phyloP scores from a whole-genome alignment of 2,329 filamentous ascomycete genomes.

The Trichoderma hamatum region DNA sequence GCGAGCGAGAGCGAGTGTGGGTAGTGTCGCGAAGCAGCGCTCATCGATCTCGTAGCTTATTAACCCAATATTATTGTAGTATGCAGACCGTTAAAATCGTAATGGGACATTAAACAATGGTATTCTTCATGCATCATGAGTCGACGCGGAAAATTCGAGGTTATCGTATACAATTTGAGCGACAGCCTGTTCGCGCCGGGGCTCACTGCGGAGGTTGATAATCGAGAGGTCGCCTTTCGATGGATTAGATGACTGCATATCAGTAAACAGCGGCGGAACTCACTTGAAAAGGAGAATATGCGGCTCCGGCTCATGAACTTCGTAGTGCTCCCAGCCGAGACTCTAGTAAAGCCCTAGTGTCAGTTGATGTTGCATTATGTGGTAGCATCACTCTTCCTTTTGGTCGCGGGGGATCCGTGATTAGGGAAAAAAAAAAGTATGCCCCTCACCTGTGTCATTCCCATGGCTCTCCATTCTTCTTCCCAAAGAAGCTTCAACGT shows the following conservation, averaged over 20 bases:
- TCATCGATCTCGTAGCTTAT: constrained; percentile 18
- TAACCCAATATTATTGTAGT: constrained; percentile 29
- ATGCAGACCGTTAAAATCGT: constrained; percentile 33
- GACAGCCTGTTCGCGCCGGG: background rate
- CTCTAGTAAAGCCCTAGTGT: constrained; percentile 65
- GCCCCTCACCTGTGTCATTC: constrained; percentile 84
- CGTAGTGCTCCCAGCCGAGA: constrained; percentile 98
- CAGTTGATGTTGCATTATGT: constrained; percentile 17
- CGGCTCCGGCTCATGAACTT: constrained; percentile 97
- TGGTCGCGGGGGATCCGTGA: background rate
- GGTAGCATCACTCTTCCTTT: background rate
- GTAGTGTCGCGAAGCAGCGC: background rate
- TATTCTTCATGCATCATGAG: constrained; percentile 28
- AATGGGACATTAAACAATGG: constrained; percentile 31
- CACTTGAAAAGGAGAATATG: constrained; percentile 99
- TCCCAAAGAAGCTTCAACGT: constrained; percentile 97
- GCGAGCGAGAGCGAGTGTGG: background rate
- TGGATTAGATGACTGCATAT: constrained; percentile 10
- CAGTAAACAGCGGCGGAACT: constrained; percentile 26
- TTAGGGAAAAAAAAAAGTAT: background rate
- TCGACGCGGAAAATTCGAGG: constrained; percentile 27
- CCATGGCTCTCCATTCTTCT: constrained; percentile 95
- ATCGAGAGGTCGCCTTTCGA: constrained; percentile 61
- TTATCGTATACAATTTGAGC: constrained; percentile 33
- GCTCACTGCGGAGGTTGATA: constrained; percentile 70